Conservation (phyloP, 139 green algal species). For the Closterium sp. region DNA sequence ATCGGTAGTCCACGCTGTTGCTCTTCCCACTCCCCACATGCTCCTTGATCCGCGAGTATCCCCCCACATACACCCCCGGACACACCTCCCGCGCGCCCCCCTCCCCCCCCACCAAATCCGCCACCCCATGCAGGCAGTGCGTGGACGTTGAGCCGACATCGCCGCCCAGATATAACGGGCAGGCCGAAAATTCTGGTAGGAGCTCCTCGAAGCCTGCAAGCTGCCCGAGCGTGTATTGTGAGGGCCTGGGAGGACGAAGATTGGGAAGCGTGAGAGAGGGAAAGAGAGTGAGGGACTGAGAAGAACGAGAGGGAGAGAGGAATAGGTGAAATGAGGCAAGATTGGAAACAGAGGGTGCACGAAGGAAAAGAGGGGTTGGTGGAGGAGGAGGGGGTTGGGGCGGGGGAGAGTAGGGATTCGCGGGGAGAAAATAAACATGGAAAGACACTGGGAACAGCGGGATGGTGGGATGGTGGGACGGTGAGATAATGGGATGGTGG, state of each 20-base stretch:
- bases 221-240: constrained; percentile 55
- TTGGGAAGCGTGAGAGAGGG: constrained; percentile 13
- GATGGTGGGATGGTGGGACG: no score
- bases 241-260: constrained; percentile 61
- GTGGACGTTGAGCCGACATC: constrained; percentile 71
- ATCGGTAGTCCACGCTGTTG: constrained; percentile 60
- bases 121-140: constrained; percentile 66
- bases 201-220: constrained; percentile 46
- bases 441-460: no score
- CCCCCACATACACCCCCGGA: constrained; percentile 64
- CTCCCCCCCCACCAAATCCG: constrained; percentile 38
- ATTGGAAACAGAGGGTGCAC: not conserved
- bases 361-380: not conserved
- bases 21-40: constrained; percentile 34
- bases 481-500: no score
- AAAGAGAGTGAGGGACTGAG: not conserved
- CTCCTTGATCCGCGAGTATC: constrained; percentile 51
- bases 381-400: not conserved
- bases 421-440: no score
- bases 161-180: constrained; percentile 72
- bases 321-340: not conserved
- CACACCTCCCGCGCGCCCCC: constrained; percentile 55
- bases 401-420: no score
- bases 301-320: not conserved
- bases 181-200: constrained; percentile 59